Percentiles rank a stretch among this genome's conserved stretches.
phyloP scores from a whole-genome alignment of 192 early-diverging fungal genomes.

The Umbelopsis sp. region DNA sequence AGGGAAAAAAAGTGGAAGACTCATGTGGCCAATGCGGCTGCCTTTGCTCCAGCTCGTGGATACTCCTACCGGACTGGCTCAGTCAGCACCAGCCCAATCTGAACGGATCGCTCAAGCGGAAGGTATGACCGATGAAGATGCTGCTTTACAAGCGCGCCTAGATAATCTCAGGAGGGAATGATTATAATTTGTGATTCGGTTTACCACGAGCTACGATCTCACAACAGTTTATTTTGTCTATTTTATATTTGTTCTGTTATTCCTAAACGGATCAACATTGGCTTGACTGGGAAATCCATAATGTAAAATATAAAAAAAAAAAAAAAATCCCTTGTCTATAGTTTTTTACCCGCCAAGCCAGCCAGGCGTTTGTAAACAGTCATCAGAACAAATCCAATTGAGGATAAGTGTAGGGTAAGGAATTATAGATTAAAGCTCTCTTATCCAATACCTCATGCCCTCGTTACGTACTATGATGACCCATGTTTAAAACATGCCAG shows the following conservation, averaged over 20 bases:
- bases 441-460: not conserved
- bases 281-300: not conserved
- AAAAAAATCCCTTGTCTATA: no score
- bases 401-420: not conserved
- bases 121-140: constrained; percentile 65
- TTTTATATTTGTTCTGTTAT: no score
- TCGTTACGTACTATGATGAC: not conserved
- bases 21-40: constrained; percentile 8
- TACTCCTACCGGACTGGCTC: constrained; percentile 46
- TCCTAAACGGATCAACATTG: no score
- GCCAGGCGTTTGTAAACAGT: no score
- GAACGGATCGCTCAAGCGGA: constrained; percentile 55
- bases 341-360: no score
- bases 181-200: constrained; percentile 3
- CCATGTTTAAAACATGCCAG: constrained; percentile 2
- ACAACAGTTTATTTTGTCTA: not conserved
- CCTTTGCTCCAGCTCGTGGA: constrained; percentile 41
- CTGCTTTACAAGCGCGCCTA: constrained; percentile 86
- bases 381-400: not conserved
- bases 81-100: constrained; percentile 33
- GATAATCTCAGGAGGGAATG: constrained; percentile 88
- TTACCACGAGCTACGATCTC: not conserved
- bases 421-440: not conserved
- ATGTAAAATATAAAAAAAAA: not conserved
- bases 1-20: not conserved